Percentiles rank a stretch among this genome's conserved stretches.
phyloP scores from a whole-genome alignment of 2,329 filamentous ascomycete genomes.

The Cladobotryum mycophilum region DNA sequence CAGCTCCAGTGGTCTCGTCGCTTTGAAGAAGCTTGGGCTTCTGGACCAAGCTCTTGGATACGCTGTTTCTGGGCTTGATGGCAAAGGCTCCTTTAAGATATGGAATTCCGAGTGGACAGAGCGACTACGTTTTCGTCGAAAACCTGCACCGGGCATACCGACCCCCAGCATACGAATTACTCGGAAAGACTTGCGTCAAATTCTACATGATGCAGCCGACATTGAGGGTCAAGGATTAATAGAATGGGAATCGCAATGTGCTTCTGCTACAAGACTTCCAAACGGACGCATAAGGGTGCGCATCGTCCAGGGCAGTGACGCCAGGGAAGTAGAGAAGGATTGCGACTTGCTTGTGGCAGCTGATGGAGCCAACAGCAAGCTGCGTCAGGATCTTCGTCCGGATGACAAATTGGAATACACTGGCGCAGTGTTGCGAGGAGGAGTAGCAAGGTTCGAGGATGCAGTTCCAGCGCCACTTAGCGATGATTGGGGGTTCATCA shows the following conservation, averaged over 20 bases:
- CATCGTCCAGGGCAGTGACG: slow-evolving; percentile 1
- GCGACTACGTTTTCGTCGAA: slow-evolving; percentile 24
- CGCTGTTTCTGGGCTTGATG: slow-evolving; percentile 19
- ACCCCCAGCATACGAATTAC: slow-evolving; percentile 31
- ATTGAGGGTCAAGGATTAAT: slow-evolving; percentile 14
- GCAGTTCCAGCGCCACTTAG: slow-evolving; percentile 27
- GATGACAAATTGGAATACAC: slow-evolving; percentile 33
- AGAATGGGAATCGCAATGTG: slow-evolving; percentile 24
- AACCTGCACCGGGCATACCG: slow-evolving; percentile 28
- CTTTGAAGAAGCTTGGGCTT: not conserved
- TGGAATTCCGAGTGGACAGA: slow-evolving; percentile 34
- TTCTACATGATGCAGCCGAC: slow-evolving; percentile 24
- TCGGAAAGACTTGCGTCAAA: slow-evolving; percentile 28
- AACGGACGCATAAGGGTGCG: slow-evolving; percentile 20
- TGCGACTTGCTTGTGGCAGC: slow-evolving; percentile 41
- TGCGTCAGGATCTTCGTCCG: slow-evolving; percentile 33
- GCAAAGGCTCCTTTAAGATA: slow-evolving; percentile 31
- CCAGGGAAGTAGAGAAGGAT: slow-evolving; percentile 12
- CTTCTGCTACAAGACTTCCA: slow-evolving; percentile 16
- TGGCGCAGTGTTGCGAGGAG: slow-evolving; percentile 34
- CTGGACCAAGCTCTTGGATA: slow-evolving; percentile 13
- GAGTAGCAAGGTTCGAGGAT: slow-evolving; percentile 30
- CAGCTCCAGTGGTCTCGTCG: not conserved
- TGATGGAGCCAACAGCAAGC: slow-evolving; percentile 38
- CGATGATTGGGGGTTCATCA: slow-evolving; percentile 35